Base-by-base conservation (phyloP, 2,329 filamentous ascomycete genomes). In the Lojkania enalia region DNA sequence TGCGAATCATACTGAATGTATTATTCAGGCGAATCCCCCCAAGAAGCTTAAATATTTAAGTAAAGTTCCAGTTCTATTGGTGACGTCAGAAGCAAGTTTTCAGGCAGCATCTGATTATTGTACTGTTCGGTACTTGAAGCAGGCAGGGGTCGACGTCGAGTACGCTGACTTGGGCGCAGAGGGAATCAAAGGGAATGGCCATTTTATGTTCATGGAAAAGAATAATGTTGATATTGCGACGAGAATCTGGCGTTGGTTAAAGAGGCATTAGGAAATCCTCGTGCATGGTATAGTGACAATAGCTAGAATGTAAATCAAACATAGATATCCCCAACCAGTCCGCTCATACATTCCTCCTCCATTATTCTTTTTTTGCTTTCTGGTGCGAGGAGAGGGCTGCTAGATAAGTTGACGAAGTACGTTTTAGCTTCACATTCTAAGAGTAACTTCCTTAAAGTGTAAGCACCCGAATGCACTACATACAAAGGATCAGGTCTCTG, bases 131-230 rank as follows among this genome's bases (percentile, higher is more conserved):
- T 84, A 77, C 56, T 57, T 84, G 55, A 54, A 62, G 40, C 80
- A 84, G 35, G 59, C 52, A 2, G 62, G 64, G 13, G 55, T 65
- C 0, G 27, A 57, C 1, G 55, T 62, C 0, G 51, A 61, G 23
- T 57, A 51, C 45, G 23, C 54, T 14, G 52, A 67, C 14, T 36
- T 69, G 2, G 76, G 78, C 19, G 69, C 83, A 60, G 74, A 76
- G 29, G 89, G 92, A 48, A 73, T 94, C 45, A 74, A 85, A 52
- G 74, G 77, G 48, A 90, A 69, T 36, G 62, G 55, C 7, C 63
- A 67, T 20, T 57, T 69, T 51, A 48, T 63, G 11, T 67, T 66
- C 31, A 62, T 67, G 63, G 62, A 67, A 46, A 60, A 52, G 50
- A 67, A 68, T 13, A 67, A 57, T 23, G 4, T 56, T 1, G 49